Base-by-base conservation (phyloP, 352 stramenopile genomes). In the Peronospora destructor region DNA sequence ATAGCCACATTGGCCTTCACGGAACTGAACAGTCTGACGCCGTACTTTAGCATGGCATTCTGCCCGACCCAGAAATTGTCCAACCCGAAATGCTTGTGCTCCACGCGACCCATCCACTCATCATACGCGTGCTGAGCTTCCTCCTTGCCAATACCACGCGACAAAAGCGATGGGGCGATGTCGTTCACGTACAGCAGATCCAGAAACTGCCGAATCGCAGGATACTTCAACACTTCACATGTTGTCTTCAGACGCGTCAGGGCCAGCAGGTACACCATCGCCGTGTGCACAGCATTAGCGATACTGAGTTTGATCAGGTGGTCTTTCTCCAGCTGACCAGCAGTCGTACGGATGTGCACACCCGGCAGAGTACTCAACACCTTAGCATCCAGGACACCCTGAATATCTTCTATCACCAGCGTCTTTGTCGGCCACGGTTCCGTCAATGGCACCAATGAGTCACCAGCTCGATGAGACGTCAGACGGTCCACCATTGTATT, bases 61-160 rank as follows among this genome's bases (percentile, higher is more conserved):
- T 97, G 90, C 5, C 66, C 74, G 36, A 97, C 87, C 66, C 95
- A 97, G 67, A 97, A 97, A 29, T 84, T 95, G 41, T 87, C 85
- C 14, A 98, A 57, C 10, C 92, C 88, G 64, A 97, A 97, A 45
- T 64, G 50, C 6, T 26, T n/a, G 26, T 96, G 85, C n/a, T 76
- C 42, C 33, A 98, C 45, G 13, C 92, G 76, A 32, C 34, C 38
- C 48, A 87, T 80, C 92, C 92, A 98, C 64, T 97, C 90, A 14
- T 71, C 53, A 46, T 83, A 89, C 21, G 66, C 66, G 1, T 61
- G 34, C 14, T 76, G 57, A 4, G 77, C 68, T 2, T 64, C 57
- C 9, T 70, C 57, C 7, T 71, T 50, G 0, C 42, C 33, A 37
- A 79, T 37, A 25, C 55, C 53, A 21, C 57, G 58, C 45, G 66